Conservation (phyloP, 768 basidiomycete species). For the Trametopsis cervina region DNA sequence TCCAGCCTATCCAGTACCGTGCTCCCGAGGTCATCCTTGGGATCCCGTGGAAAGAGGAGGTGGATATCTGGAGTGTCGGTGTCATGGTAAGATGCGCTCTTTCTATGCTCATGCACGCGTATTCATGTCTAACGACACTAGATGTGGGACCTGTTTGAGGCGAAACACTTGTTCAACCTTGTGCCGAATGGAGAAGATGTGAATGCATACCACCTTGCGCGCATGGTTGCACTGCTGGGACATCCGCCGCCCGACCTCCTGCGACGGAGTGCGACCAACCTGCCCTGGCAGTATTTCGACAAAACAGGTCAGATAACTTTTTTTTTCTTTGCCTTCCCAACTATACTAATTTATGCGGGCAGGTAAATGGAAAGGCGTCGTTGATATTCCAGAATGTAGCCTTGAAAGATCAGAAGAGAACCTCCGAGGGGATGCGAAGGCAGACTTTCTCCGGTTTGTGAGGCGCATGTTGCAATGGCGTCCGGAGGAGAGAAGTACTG, state of each 20-base stretch:
- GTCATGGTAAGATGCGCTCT: conserved; percentile 17
- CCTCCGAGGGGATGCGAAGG: conserved; percentile 7
- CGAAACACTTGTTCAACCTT: conserved; percentile 7
- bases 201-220: conserved; percentile 10
- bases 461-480: conserved; percentile 7
- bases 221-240: conserved; percentile 16
- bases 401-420: conserved; percentile 5
- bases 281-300: conserved; percentile 9
- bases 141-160: conserved; percentile 13
- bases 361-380: conserved; percentile 12
- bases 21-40: conserved; percentile 25
- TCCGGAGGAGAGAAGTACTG: conserved; percentile 8
- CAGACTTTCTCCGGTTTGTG: conserved; percentile 6
- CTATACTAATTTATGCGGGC: neutral
- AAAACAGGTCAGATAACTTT: conserved; percentile 1
- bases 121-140: neutral
- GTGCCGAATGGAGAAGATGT: neutral
- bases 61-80: conserved; percentile 29
- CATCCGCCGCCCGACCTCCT: conserved; percentile 12
- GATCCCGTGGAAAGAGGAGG: conserved; percentile 20
- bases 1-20: conserved; percentile 23
- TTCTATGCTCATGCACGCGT: too few relatives aligned
- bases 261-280: conserved; percentile 3
- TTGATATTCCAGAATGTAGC: conserved; percentile 1
- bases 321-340: neutral